Evolutionary conservation across 1,284 basidiomycete genomes (phyloP), one percentile per base, ranked within the genome.

Genomic region (Leccinum fallax): DNA sequence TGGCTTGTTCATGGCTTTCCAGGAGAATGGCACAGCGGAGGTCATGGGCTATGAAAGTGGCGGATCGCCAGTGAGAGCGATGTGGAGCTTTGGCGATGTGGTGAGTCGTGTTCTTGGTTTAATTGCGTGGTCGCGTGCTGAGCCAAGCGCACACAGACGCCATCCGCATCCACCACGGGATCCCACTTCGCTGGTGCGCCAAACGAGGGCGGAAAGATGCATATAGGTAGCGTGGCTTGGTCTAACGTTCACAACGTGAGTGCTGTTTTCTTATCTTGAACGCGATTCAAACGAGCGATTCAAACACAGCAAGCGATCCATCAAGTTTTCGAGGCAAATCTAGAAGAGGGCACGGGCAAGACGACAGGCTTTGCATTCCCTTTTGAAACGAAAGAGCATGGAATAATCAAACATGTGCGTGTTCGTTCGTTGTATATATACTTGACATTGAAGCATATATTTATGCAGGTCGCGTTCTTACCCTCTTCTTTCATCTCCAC

Each of bases 141-240:
- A 65, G 13, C 53, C 32, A 53, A 58, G 56, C 21, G 46, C 19
- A 48, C 19, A 34, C 58, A 84, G 80, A 76, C 74, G 11, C 68
- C 76, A 19, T 80, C 82, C 4, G 67, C 76, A 3, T 74, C 76
- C 11, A 74, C 79, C 13, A 70, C 82, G 0, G 77, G 78, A 19
- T 84, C 88, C 0, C 74, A 83, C 2, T 93, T 86, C 70, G 73
- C 85, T 3, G 91, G 91, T 46, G 85, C 81, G 4, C 64, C 86
- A 2, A 86, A 90, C 67, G 78, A 78, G 49, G 74, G 83, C 24
- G 88, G 87, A 7, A 71, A 78, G 5, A 80, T 85, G 0, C 88
- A 88, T 69, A 75, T 97, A 61, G 85, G 85, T 21, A 85, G 92
- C 28, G 78, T 93, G 16, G 91, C 85, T 70, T 96, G 90, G 89